Evolutionary conservation across 768 basidiomycete genomes (phyloP).

Genomic region (Amanita rimosa): DNA sequence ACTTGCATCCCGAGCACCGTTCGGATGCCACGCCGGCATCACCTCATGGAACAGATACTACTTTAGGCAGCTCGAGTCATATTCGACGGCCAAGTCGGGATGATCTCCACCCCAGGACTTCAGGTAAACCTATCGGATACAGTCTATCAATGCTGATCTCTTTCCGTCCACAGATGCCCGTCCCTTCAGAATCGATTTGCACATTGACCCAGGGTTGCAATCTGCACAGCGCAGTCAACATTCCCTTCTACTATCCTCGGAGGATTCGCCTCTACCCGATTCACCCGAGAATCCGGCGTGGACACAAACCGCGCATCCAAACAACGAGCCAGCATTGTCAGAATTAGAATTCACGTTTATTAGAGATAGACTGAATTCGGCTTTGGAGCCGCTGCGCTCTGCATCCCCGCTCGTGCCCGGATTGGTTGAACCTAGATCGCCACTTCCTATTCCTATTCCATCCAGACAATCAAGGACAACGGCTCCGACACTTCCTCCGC

Average conservation of each 20-base stretch:
- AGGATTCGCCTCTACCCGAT: not conserved
- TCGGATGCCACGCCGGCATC: constrained; percentile 14
- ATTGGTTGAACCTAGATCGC: constrained; percentile 7
- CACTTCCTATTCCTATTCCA: not conserved
- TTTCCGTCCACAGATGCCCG: not conserved
- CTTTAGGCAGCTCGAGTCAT: not conserved
- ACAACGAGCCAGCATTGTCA: constrained; percentile 4
- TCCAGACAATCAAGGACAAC: not conserved
- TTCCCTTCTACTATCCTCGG: not conserved
- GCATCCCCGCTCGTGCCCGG: constrained; percentile 19
- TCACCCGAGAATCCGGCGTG: not conserved
- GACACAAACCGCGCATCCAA: constrained; percentile 1
- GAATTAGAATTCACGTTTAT: constrained; percentile 11
- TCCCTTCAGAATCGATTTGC: not conserved
- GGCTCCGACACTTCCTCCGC: constrained; percentile 3
- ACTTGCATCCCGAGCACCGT: constrained; percentile 15
- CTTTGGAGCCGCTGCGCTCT: constrained; percentile 21
- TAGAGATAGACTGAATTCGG: constrained; percentile 22
- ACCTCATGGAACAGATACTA: constrained; percentile 1
- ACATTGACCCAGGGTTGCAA: not conserved
- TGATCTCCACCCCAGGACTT: not conserved
- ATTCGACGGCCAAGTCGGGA: not conserved
- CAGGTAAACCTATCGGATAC: not conserved
- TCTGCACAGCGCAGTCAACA: not conserved
- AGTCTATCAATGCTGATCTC: not conserved